Evolutionary conservation across 371 early-diverging fungal species (phyloP), one percentile per base, ranked within the genome.

Genomic region (Mucor saturninus): DNA sequence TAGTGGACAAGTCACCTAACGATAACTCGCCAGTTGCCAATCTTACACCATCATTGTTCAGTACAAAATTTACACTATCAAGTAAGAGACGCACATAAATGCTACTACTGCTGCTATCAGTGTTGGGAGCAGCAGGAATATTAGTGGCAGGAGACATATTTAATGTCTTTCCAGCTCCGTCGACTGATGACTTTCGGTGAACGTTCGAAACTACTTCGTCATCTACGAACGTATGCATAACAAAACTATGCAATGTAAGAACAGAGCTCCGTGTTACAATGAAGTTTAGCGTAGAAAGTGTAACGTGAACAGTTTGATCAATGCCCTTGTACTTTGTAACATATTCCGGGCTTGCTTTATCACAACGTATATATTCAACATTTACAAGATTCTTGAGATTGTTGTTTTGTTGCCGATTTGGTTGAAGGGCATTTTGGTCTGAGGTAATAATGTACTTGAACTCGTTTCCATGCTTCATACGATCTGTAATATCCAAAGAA

Each of bases 181-280:
- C 15, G 13, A 37, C 13, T 0, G 55, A 35, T 30, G 48, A 35
- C 21, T 42, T 46, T 43, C 46, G 30, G n/a, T 14, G 15, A 39
- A 9, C 10, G 9, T 15, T 29, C 14, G 37, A 14, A 11, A 26
- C 14, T 13, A 39, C 49, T 40, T 71, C 73, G 6, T 61, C 55
- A 46, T 71, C 73, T 0, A 91, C 89, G 73, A 98, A 98, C 1
- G 97, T 97, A 30, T 86, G 86, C 28, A 97, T 72, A 4, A 95
- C 71, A 68, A 93, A 96, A 69, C 94, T 92, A 70, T 96, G 92
- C 7, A 95, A 73, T 1, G 87, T 86, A 48, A 97, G 71, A 2
- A 98, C 90, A 45, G 93, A 93, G 71, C 91, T 92, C 40, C 90
- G 89, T 1, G 94, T 93, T 0, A 97, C 83, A 46, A 92, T 87